A percentile compares a stretch with the other conserved stretches of the same genome.
Evolutionary conservation across 1,139 yeast species (phyloP).

Genomic region (Pichia sp.): DNA sequence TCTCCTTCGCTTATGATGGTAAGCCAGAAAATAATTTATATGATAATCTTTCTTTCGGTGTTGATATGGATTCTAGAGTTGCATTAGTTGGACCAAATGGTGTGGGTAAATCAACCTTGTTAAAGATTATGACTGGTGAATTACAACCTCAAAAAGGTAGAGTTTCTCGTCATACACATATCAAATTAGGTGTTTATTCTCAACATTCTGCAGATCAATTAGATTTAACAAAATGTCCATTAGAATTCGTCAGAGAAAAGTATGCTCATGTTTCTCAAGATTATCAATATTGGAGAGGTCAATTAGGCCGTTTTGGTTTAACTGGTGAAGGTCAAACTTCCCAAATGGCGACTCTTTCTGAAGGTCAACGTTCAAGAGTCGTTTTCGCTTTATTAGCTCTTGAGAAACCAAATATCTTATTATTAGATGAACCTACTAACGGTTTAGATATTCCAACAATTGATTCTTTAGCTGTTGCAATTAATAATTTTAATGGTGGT

Average conservation of each 20-base stretch:
- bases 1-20: slow-evolving; percentile 88
- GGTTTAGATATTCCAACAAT: slow-evolving; percentile 98
- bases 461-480: slow-evolving; percentile 96
- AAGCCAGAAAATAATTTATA: slow-evolving; percentile 82
- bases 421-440: slow-evolving; percentile 98
- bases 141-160: slow-evolving; percentile 87
- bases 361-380: slow-evolving; percentile 98
- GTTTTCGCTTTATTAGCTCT: slow-evolving; percentile 94
- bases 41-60: slow-evolving; percentile 90
- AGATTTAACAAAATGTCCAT: slow-evolving; percentile 88
- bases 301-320: slow-evolving; percentile 95
- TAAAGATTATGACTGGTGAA: slow-evolving; percentile 94
- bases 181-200: slow-evolving; percentile 96
- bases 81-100: slow-evolving; percentile 99
- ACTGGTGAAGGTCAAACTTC: slow-evolving; percentile 99
- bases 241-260: slow-evolving; percentile 94
- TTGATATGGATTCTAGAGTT: slow-evolving; percentile 98
- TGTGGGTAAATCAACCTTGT: slow-evolving; percentile 95
- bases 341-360: slow-evolving; percentile 96
- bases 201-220: slow-evolving; percentile 99
- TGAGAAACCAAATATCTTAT: slow-evolving; percentile 88
- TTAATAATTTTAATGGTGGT: slow-evolving; percentile 92
- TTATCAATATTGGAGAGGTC: slow-evolving; percentile 98
- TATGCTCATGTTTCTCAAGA: slow-evolving; percentile 89
- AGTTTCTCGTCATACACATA: slow-evolving; percentile 94